phyloP scores from a whole-genome alignment of 495 filamentous ascomycete species.

The Aspergillus affinis region DNA sequence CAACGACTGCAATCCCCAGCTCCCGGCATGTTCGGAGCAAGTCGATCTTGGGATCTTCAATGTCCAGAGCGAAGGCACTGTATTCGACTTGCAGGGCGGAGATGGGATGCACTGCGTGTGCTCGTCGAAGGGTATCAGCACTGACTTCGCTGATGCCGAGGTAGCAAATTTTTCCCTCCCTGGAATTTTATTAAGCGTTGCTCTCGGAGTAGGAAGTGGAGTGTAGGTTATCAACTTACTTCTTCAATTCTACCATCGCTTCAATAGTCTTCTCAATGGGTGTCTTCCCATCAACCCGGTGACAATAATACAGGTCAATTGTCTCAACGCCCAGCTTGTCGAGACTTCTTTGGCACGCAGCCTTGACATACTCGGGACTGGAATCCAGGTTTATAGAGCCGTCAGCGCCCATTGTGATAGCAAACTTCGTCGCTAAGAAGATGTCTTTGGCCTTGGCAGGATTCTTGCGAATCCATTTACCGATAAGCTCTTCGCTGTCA shows the following conservation, averaged over 20 bases:
- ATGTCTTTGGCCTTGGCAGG: constrained; percentile 53
- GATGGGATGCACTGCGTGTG: constrained; percentile 54
- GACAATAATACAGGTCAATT: constrained; percentile 47
- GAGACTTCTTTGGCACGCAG: constrained; percentile 46
- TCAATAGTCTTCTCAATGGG: constrained; percentile 51
- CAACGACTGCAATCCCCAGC: constrained; percentile 42
- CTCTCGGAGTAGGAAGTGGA: not conserved
- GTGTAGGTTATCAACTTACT: constrained; percentile 24
- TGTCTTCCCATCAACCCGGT: constrained; percentile 36
- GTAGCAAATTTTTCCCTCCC: constrained; percentile 52
- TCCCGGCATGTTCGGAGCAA: constrained; percentile 50
- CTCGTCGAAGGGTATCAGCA: constrained; percentile 55
- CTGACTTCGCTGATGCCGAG: constrained; percentile 54
- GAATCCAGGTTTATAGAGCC: constrained; percentile 31
- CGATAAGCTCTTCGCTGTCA: constrained; percentile 54
- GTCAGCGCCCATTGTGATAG: constrained; percentile 23
- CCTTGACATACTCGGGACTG: constrained; percentile 44
- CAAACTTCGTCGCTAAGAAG: constrained; percentile 59
- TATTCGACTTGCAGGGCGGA: constrained; percentile 59
- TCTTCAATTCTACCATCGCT: constrained; percentile 48
- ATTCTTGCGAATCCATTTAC: constrained; percentile 51
- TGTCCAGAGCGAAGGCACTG: constrained; percentile 32
- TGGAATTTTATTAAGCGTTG: not conserved
- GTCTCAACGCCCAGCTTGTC: constrained; percentile 38
- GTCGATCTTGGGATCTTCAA: constrained; percentile 47